phyloP scores from a whole-genome alignment of 768 basidiomycete species.

The Pleurotus pulmonarius region DNA sequence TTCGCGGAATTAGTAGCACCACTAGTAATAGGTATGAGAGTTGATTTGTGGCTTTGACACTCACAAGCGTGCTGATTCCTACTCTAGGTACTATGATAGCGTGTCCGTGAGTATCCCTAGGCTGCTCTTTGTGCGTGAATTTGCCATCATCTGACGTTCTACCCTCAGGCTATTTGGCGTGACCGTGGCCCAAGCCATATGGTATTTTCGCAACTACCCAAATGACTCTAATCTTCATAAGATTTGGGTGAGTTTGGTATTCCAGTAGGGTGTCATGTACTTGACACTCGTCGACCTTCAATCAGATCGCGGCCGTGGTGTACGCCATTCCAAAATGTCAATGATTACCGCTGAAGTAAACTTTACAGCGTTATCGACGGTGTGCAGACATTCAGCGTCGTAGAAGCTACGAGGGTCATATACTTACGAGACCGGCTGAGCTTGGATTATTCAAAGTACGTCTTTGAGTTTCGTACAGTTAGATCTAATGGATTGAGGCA shows the following conservation, averaged over 20 bases:
- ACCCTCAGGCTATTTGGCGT: neutral
- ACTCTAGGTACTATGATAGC: neutral
- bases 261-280: no score
- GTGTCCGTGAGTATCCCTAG: neutral
- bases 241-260: neutral
- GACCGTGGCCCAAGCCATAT: neutral
- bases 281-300: no score
- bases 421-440: neutral
- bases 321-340: no score
- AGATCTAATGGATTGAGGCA: no score
- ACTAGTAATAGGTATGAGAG: neutral
- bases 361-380: neutral
- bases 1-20: neutral
- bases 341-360: no score
- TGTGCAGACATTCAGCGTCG: neutral
- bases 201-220: neutral
- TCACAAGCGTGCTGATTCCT: no score
- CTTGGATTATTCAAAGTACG: neutral
- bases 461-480: neutral
- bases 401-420: neutral
- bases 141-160: neutral
- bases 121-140: no score
- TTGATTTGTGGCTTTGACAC: no score
- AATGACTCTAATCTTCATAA: neutral
- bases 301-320: no score